phyloP scores from a whole-genome alignment of 352 stramenopile species.

The Phytophthora meadii region DNA sequence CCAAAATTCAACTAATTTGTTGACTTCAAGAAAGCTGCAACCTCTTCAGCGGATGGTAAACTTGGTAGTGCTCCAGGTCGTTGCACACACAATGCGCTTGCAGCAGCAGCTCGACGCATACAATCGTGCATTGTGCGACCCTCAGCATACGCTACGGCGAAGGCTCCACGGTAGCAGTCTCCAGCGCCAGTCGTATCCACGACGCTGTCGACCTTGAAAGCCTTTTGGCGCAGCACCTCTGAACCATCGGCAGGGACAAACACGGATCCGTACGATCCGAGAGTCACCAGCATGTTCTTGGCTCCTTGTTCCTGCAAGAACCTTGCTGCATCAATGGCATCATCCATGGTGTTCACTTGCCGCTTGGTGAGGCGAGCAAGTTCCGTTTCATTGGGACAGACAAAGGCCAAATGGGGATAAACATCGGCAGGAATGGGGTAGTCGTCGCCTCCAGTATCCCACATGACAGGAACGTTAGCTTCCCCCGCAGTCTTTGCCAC shows the following conservation, averaged over 20 bases:
- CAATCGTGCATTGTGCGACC: slow-evolving; percentile 46
- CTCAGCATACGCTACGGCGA: slow-evolving; percentile 59
- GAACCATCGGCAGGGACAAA: slow-evolving; percentile 48
- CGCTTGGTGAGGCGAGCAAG: slow-evolving; percentile 46
- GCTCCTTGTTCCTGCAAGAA: slow-evolving; percentile 50
- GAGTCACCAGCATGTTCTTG: slow-evolving; percentile 63
- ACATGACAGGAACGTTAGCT: no score
- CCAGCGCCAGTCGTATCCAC: slow-evolving; percentile 77
- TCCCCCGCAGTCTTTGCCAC: slow-evolving; percentile 45
- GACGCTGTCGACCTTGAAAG: slow-evolving; percentile 56
- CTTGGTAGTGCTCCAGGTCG: slow-evolving; percentile 64
- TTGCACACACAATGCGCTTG: slow-evolving; percentile 68
- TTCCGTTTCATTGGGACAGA: slow-evolving; percentile 79
- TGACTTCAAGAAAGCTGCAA: slow-evolving; percentile 34
- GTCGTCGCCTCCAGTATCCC: no score
- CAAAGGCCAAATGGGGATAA: slow-evolving; percentile 52
- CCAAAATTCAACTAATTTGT: background rate
- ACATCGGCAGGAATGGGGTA: slow-evolving; percentile 33
- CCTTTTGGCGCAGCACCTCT: slow-evolving; percentile 43
- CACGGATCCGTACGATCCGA: slow-evolving; percentile 62
- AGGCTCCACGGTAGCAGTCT: slow-evolving; percentile 73
- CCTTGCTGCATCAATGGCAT: slow-evolving; percentile 52
- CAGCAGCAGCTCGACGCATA: slow-evolving; percentile 53
- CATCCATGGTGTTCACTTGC: slow-evolving; percentile 40
- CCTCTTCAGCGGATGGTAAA: slow-evolving; percentile 46